Evolutionary conservation across 495 filamentous ascomycete genomes (phyloP).

Genomic region (Corynascus novoguineensis): DNA sequence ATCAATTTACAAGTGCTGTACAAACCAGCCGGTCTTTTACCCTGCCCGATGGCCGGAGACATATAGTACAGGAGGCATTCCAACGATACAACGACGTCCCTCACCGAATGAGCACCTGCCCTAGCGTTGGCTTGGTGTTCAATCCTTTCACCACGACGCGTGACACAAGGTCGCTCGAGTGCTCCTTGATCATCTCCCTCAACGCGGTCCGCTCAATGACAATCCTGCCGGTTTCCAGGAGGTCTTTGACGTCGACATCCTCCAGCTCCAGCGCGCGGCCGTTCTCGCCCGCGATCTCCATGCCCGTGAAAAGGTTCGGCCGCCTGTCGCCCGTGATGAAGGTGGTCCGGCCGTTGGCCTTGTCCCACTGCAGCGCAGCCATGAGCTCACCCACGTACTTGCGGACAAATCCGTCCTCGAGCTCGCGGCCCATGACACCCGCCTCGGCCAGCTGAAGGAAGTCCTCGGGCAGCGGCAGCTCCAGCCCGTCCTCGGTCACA

Average conservation of each 20-base stretch:
- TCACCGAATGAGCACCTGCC: conserved; percentile 17
- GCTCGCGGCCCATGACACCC: conserved; percentile 27
- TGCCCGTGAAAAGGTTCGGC: conserved; percentile 50
- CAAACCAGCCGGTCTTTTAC: background rate
- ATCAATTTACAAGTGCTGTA: conserved; percentile 1
- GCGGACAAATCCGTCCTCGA: conserved; percentile 45
- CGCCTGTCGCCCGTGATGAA: conserved; percentile 61
- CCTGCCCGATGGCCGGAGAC: background rate
- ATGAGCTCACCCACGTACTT: conserved; percentile 62
- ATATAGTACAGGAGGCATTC: conserved; percentile 10
- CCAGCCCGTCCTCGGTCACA: conserved; percentile 67
- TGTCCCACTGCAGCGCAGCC: conserved; percentile 64
- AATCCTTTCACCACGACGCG: conserved; percentile 34
- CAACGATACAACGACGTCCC: background rate
- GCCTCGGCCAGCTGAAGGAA: conserved; percentile 33
- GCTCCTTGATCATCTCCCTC: conserved; percentile 63
- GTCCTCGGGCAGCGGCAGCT: conserved; percentile 48
- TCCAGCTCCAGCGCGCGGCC: conserved; percentile 60
- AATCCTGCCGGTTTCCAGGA: conserved; percentile 75
- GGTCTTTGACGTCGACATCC: conserved; percentile 91
- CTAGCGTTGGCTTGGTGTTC: conserved; percentile 17
- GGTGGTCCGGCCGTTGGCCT: conserved; percentile 62
- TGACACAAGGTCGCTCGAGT: conserved; percentile 65
- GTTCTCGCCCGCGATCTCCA: conserved; percentile 56
- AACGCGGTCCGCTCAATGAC: conserved; percentile 82